These are phyloP conservation scores for Kentomonas sorsogonicus DNA, from an alignment of 208 protist genomes.

Conservation along the genomic window DNA sequence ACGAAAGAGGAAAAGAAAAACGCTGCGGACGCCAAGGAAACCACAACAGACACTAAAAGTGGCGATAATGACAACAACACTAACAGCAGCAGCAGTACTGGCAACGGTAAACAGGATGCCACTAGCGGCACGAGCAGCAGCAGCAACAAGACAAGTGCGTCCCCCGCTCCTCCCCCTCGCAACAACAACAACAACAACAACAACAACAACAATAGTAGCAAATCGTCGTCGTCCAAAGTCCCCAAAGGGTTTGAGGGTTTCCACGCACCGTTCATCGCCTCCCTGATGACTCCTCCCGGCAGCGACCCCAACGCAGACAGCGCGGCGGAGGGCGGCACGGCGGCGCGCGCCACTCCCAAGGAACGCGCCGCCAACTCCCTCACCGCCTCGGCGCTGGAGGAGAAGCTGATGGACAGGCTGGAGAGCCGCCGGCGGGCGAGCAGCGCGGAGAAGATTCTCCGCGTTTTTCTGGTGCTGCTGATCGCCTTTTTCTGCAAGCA, in stretches of 20 bases:
- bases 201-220: slow-evolving; percentile 12
- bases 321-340: slow-evolving; percentile 36
- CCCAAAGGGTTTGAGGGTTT: slow-evolving; percentile 74
- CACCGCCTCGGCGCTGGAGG: slow-evolving; percentile 48
- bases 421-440: slow-evolving; percentile 21
- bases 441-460: slow-evolving; percentile 24
- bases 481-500: slow-evolving; percentile 31
- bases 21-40: no score
- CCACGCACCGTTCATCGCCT: slow-evolving; percentile 20
- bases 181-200: slow-evolving; percentile 19
- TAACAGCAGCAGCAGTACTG: not conserved
- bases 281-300: slow-evolving; percentile 1
- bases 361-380: slow-evolving; percentile 50
- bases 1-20: slow-evolving; percentile 5
- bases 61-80: no score
- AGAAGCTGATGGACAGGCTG: slow-evolving; percentile 44
- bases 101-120: not conserved
- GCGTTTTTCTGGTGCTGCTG: slow-evolving; percentile 24
- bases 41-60: no score
- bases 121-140: no score
- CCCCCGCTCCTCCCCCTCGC: no score
- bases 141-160: not conserved
- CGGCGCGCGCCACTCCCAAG: slow-evolving; percentile 24
- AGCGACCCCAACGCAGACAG: slow-evolving; percentile 14
- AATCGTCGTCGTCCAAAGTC: no score